Base-by-base conservation (phyloP, 2,329 filamentous ascomycete genomes). In the Alternaria panax region DNA sequence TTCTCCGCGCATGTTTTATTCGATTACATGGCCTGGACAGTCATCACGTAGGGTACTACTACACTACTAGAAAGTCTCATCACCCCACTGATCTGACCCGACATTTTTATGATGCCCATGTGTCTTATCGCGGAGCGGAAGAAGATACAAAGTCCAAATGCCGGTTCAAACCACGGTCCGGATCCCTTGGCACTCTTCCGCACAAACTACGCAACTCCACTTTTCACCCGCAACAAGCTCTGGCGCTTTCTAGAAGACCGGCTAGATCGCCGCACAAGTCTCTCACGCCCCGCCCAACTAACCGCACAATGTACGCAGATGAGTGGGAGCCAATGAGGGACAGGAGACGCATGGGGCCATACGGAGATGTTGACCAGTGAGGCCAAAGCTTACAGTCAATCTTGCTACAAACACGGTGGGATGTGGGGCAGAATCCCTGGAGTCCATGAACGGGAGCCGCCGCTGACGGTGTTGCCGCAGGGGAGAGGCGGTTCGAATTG, bases 131-230 rank as follows among this genome's bases (percentile, higher is more conserved):
- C 45, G 45, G 45, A 9, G 24, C 43, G 28, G 14, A 47, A 47
- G 3, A 7, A 6, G 45, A 11, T 18, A 34, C n/a, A 24, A 34
- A 14, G 45, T 22, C 45, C 28, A 30, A 34, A 48, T 34, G 5
- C 45, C 20, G 30, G 22, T 12, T n/a, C 30, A 4, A 36, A 36
- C 30, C 27, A 34, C 27, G 38, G 40, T 20, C 18, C 18, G 38
- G 38, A n/a, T 28, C 5, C 43, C 54, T 57, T 54, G 40, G 50
- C 52, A 46, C 1, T 22, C 27, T 32, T 38, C 28, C 58, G 58
- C 61, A 63, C 58, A 63, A 63, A 54, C 32, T 14, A 40, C 61
- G 46, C 61, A 61, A 47, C 51, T 27, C 54, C 54, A 52, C 58
- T 54, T 34, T 40, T 54, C 30, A 40, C 47, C 54, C n/a, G n/a